Evolutionary conservation across 495 filamentous ascomycete species (phyloP).

Genomic region (Neurospora intermedia): DNA sequence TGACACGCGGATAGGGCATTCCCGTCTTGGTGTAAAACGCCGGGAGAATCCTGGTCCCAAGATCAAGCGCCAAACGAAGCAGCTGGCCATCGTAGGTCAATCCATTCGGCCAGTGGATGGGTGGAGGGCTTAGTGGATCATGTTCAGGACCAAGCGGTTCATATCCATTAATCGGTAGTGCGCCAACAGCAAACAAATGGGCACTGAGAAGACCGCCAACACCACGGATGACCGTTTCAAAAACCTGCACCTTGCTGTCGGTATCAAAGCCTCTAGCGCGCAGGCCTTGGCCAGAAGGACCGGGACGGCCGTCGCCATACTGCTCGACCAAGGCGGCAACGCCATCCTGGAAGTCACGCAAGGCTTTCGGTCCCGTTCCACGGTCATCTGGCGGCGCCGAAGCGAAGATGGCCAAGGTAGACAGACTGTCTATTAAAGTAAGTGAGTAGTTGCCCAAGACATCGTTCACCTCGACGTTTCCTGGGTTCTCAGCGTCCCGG

Average conservation of each 20-base stretch:
- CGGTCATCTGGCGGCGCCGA: constrained; percentile 46
- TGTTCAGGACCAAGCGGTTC: constrained; percentile 31
- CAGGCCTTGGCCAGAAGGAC: constrained; percentile 58
- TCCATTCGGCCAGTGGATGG: constrained; percentile 61
- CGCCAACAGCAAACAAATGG: constrained; percentile 84
- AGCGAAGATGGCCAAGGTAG: constrained; percentile 82
- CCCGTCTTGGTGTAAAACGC: constrained; percentile 85
- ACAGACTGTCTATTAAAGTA: constrained; percentile 88
- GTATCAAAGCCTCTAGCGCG: constrained; percentile 83
- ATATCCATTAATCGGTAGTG: constrained; percentile 75
- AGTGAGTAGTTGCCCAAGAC: constrained; percentile 94
- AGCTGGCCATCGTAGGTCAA: constrained; percentile 88
- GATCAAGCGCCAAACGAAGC: constrained; percentile 71
- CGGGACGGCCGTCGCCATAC: constrained; percentile 73
- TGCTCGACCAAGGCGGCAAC: constrained; percentile 67
- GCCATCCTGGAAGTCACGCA: constrained; percentile 70
- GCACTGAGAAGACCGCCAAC: constrained; percentile 86
- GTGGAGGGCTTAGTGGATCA: constrained; percentile 30
- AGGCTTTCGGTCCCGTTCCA: constrained; percentile 46
- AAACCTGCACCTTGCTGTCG: constrained; percentile 96
- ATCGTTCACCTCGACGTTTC: constrained; percentile 84
- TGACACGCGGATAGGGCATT: constrained; percentile 89
- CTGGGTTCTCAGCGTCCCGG: constrained; percentile 68
- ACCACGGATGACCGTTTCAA: constrained; percentile 92
- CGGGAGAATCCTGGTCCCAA: constrained; percentile 73